Conservation (phyloP, 176 grass and related monocot genomes). For the Oryza coarctata region DNA sequence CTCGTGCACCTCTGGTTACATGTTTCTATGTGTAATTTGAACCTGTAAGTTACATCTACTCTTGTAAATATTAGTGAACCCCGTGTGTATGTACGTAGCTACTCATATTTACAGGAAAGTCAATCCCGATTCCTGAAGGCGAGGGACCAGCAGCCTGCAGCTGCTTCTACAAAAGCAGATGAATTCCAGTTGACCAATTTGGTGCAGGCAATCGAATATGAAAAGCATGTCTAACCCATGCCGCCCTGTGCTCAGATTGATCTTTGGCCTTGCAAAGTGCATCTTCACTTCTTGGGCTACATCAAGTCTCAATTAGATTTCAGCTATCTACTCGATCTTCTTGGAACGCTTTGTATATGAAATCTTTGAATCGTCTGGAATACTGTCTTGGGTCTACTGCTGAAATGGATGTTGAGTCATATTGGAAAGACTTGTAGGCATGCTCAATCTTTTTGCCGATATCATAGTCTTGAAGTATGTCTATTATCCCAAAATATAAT, state of each 20-base stretch:
- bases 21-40: constrained; percentile 57
- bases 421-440: constrained; percentile 82
- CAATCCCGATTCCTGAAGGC: constrained; percentile 18
- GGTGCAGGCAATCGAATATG: constrained; percentile 17
- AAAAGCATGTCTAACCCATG: not conserved
- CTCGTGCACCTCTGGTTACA: constrained; percentile 42
- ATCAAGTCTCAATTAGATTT: constrained; percentile 28
- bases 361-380: constrained; percentile 77
- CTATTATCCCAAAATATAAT: constrained; percentile 87
- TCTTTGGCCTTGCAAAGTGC: not conserved
- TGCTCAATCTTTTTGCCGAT: constrained; percentile 86
- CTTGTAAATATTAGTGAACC: constrained; percentile 54
- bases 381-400: constrained; percentile 86
- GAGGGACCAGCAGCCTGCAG: not conserved
- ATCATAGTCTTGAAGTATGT: constrained; percentile 95
- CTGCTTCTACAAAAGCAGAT: constrained; percentile 20
- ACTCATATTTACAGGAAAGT: constrained; percentile 60
- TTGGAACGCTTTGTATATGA: constrained; percentile 85
- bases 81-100: constrained; percentile 44
- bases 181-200: constrained; percentile 15
- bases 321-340: constrained; percentile 56
- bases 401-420: constrained; percentile 81
- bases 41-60: constrained; percentile 60
- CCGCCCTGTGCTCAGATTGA: constrained; percentile 10
- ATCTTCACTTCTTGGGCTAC: constrained; percentile 6